These are phyloP conservation scores for Chenopodium berlandieri DNA, from an alignment of 148 eudicot genomes.

Conservation along the genomic window DNA sequence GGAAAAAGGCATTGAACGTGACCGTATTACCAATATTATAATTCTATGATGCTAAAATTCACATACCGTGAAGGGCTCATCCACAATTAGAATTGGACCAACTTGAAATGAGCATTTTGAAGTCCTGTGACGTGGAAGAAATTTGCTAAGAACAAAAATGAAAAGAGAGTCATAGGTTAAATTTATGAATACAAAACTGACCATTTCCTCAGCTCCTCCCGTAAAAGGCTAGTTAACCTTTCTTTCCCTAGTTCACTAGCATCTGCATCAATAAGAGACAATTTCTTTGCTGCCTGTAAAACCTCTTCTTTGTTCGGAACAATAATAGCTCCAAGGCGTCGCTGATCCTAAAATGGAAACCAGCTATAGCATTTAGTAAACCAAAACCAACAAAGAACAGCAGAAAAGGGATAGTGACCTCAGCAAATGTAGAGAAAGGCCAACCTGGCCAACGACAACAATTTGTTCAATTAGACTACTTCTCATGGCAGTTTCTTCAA, in stretches of 20 bases:
- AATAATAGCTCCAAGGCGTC: conserved; percentile 89
- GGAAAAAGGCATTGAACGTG: not conserved
- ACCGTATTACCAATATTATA: not conserved
- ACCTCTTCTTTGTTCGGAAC: conserved; percentile 89
- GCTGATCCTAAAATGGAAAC: conserved; percentile 50
- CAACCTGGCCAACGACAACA: conserved; percentile 90
- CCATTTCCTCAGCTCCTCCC: conserved; percentile 69
- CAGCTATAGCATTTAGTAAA: not conserved
- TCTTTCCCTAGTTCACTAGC: conserved; percentile 53
- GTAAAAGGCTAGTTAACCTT: conserved; percentile 44
- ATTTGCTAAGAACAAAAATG: conserved; percentile 1
- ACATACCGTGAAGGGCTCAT: conserved; percentile 86
- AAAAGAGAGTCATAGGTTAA: not conserved
- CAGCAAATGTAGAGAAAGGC: not conserved
- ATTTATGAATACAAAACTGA: conserved; percentile 17
- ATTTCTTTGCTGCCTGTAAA: conserved; percentile 46
- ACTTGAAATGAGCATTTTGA: conserved; percentile 66
- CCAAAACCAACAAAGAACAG: not conserved
- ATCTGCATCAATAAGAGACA: conserved; percentile 41
- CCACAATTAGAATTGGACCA: conserved; percentile 75
- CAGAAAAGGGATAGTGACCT: not conserved
- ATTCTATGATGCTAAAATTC: conserved; percentile 1
- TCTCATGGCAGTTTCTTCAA: conserved; percentile 92
- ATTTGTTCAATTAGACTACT: conserved; percentile 82
- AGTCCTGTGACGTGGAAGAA: conserved; percentile 53